Evolutionary conservation across 2,329 filamentous ascomycete species (phyloP).

Genomic region (Penicillium polonicum): DNA sequence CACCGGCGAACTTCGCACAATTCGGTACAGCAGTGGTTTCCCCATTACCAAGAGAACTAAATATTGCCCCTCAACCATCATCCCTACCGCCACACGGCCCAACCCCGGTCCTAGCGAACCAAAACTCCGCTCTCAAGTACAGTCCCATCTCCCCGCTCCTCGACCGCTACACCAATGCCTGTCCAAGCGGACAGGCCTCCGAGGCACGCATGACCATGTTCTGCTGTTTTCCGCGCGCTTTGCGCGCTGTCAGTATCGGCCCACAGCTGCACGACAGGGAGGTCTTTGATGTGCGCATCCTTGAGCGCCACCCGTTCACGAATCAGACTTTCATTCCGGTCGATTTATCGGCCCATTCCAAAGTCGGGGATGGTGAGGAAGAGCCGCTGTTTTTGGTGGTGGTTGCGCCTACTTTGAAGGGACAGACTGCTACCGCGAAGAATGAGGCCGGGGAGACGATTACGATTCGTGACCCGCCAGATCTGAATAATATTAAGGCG

Average conservation of each 20-base stretch:
- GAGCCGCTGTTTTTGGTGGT: slow-evolving; percentile 70
- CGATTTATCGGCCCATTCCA: slow-evolving; percentile 45
- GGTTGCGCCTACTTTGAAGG: slow-evolving; percentile 73
- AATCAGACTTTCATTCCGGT: slow-evolving; percentile 90
- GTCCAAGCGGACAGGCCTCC: slow-evolving; percentile 42
- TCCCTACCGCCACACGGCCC: slow-evolving; percentile 44
- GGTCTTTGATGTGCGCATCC: slow-evolving; percentile 66
- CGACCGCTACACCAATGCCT: slow-evolving; percentile 66
- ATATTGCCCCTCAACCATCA: slow-evolving; percentile 47
- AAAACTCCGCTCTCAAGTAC: slow-evolving; percentile 86
- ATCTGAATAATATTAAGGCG: slow-evolving; percentile 67
- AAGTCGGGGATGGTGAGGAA: slow-evolving; percentile 24
- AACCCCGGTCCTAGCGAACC: slow-evolving; percentile 68
- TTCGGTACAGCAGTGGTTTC: slow-evolving; percentile 85
- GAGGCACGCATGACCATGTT: slow-evolving; percentile 82
- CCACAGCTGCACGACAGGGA: slow-evolving; percentile 11
- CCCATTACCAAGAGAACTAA: slow-evolving; percentile 58
- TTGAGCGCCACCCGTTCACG: slow-evolving; percentile 92
- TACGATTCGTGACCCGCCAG: slow-evolving; percentile 59
- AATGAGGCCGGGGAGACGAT: slow-evolving; percentile 25
- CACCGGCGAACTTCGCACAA: slow-evolving; percentile 64
- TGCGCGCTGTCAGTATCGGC: slow-evolving; percentile 38
- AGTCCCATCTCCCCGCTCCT: slow-evolving; percentile 71
- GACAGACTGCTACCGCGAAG: slow-evolving; percentile 36
- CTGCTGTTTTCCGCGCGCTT: slow-evolving; percentile 68